These are phyloP conservation scores for Lactifluus pinguis DNA, from an alignment of 768 basidiomycete species.

Conservation along the genomic window DNA sequence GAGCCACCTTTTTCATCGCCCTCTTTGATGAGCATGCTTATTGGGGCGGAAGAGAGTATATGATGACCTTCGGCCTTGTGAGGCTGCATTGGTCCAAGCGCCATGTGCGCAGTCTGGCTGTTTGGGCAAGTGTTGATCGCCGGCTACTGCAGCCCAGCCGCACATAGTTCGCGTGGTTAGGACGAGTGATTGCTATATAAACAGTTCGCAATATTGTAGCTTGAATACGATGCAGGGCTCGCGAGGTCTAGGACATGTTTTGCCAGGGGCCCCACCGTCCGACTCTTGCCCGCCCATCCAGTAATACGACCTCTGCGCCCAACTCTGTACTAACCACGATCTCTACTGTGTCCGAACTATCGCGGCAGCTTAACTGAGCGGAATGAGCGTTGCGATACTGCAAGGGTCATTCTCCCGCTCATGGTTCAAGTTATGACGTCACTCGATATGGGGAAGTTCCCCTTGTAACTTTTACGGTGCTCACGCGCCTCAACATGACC, in stretches of 20 bases:
- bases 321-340: not conserved
- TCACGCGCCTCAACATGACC: not conserved
- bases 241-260: too few relatives aligned
- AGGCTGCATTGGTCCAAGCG: not conserved
- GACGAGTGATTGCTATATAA: too few relatives aligned
- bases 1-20: not conserved
- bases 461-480: not conserved
- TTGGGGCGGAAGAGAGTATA: not conserved
- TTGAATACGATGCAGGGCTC: not conserved
- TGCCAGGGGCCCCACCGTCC: not conserved
- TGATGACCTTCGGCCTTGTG: not conserved
- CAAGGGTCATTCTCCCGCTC: not conserved
- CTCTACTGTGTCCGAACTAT: too few relatives aligned
- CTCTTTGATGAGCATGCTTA: constrained; percentile 6
- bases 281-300: not conserved
- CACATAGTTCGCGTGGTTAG: not conserved
- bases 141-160: too few relatives aligned
- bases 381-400: too few relatives aligned
- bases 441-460: not conserved
- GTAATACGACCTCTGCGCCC: too few relatives aligned
- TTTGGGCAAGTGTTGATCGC: not conserved
- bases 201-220: too few relatives aligned
- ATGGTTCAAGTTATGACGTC: not conserved
- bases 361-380: too few relatives aligned
- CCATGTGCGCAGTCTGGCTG: not conserved